Percentiles rank a stretch among this genome's conserved stretches.
Evolutionary conservation across 73 alveolate genomes (phyloP).

Genomic region (Paramecium tetraurelia): DNA sequence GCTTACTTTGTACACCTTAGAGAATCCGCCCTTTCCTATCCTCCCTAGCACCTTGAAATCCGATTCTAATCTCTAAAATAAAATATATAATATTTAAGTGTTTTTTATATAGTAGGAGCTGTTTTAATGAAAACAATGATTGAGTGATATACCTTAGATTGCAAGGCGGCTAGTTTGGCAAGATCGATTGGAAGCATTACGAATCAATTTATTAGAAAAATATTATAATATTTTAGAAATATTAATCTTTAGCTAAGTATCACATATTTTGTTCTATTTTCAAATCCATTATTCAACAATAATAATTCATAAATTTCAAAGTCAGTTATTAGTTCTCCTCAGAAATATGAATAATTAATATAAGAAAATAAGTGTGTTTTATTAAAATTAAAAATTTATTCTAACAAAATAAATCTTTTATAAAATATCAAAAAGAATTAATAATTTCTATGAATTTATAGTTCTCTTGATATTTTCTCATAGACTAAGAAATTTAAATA

Average conservation of each 20-base stretch:
- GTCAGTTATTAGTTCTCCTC: neutral
- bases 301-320: no score
- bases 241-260: neutral
- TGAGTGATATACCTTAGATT: neutral
- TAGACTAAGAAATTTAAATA: no score
- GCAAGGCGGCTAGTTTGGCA: conserved; percentile 19
- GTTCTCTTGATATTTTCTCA: no score
- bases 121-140: neutral
- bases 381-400: neutral
- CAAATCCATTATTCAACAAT: no score
- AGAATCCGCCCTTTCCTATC: conserved; percentile 66
- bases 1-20: conserved; percentile 55
- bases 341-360: neutral
- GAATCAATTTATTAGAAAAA: neutral
- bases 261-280: neutral
- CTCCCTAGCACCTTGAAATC: conserved; percentile 65
- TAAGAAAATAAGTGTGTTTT: neutral
- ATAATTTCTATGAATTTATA: neutral
- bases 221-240: neutral
- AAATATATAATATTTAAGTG: neutral
- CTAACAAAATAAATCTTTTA: neutral
- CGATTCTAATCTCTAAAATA: conserved; percentile 47
- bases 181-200: neutral
- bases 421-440: neutral
- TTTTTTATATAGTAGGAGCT: neutral